These are phyloP conservation scores for Colletotrichum sp. DNA, from an alignment of 2,329 filamentous ascomycete species.

Conservation along the genomic window DNA sequence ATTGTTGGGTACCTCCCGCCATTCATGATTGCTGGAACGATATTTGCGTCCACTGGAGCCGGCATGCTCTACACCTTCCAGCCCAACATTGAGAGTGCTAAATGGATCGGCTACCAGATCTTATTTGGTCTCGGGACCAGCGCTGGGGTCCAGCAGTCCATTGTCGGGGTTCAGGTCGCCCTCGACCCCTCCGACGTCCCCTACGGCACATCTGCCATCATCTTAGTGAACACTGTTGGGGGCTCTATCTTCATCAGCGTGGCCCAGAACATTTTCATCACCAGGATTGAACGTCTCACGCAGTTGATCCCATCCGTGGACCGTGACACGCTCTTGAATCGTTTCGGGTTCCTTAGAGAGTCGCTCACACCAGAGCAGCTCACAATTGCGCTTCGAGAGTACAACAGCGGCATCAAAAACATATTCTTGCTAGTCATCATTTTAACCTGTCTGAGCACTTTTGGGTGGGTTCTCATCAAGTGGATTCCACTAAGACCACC, in stretches of 20 bases:
- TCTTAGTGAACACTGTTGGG: neutral
- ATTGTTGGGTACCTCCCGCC: neutral
- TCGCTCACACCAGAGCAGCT: neutral
- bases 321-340: neutral
- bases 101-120: slow-evolving; percentile 17
- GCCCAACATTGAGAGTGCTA: neutral
- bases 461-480: neutral
- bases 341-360: neutral
- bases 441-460: neutral
- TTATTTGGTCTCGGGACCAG: neutral
- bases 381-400: neutral
- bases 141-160: neutral
- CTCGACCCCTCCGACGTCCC: neutral
- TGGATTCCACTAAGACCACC: neutral
- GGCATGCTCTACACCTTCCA: slow-evolving; percentile 2
- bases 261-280: neutral
- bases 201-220: neutral
- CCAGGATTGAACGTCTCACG: neutral
- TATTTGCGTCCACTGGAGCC: neutral
- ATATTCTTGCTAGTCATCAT: neutral
- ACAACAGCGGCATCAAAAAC: neutral
- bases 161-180: neutral
- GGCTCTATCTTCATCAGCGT: slow-evolving; percentile 1
- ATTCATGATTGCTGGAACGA: neutral
- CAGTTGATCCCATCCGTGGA: neutral